Evolutionary conservation across 139 green algal species (phyloP).

Genomic region (Penium margaritaceum): DNA sequence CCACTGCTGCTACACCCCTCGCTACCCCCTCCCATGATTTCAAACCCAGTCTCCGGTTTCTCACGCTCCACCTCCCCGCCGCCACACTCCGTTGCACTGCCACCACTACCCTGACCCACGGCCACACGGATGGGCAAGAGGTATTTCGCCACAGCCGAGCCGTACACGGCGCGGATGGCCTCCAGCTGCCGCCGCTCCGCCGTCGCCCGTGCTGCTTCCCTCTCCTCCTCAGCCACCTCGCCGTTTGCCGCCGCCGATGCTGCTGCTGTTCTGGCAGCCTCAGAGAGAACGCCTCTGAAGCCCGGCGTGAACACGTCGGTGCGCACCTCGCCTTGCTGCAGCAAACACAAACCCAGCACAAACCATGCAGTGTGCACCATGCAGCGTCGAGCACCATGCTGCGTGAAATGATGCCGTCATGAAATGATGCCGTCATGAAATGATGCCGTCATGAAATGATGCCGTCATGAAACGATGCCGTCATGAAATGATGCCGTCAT

Average conservation of each 20-base stretch:
- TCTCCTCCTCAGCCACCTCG: neutral
- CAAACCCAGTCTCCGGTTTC: neutral
- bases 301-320: conserved; percentile 47
- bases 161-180: conserved; percentile 73
- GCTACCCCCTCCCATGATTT: neutral
- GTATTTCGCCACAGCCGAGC: conserved; percentile 59
- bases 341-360: no score
- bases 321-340: neutral
- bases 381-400: no score
- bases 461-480: no score
- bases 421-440: no score
- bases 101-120: neutral
- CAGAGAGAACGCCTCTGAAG: no score
- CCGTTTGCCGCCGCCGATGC: no score
- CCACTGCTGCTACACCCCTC: neutral
- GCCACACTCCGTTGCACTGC: neutral
- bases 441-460: no score
- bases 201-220: neutral
- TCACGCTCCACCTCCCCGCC: neutral
- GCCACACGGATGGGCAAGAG: conserved; percentile 56
- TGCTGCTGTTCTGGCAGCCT: no score
- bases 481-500: no score
- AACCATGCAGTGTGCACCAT: no score
- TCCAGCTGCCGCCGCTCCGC: conserved; percentile 51
- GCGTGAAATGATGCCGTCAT: no score